phyloP scores from a whole-genome alignment of 2,329 filamentous ascomycete species.

The Nemania sp. region DNA sequence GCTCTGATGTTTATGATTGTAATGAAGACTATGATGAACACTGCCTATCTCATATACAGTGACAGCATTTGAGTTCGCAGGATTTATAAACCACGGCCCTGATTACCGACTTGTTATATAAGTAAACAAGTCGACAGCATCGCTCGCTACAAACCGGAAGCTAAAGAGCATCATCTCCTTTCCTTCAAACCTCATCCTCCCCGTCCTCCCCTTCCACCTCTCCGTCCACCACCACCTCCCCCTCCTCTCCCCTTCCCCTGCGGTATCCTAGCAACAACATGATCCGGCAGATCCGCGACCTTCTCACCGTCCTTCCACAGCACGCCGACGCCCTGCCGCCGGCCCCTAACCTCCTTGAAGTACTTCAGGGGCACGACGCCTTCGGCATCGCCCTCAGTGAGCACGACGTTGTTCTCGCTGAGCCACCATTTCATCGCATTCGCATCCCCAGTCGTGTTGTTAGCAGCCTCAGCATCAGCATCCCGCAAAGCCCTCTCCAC shows the following conservation, averaged over 20 bases:
- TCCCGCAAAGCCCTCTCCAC: constrained; percentile 66
- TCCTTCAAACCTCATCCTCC: constrained; percentile 6
- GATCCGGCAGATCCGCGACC: constrained; percentile 66
- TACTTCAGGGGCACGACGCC: constrained; percentile 68
- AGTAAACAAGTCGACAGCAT: no score
- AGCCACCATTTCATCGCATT: constrained; percentile 69
- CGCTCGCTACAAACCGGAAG: no score
- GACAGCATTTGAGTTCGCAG: no score
- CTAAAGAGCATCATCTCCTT: no score
- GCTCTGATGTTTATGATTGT: background rate
- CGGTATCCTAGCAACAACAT: constrained; percentile 54
- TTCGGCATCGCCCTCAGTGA: constrained; percentile 62
- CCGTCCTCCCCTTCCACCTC: constrained; percentile 26
- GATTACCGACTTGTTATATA: no score
- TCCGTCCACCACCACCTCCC: constrained; percentile 38
- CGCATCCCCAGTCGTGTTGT: constrained; percentile 30
- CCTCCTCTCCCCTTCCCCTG: constrained; percentile 50
- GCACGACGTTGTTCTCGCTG: constrained; percentile 76
- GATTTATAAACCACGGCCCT: background rate
- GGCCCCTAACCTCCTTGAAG: constrained; percentile 71
- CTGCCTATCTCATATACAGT: no score
- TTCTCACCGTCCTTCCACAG: constrained; percentile 73
- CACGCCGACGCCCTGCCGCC: constrained; percentile 61
- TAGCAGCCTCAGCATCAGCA: background rate
- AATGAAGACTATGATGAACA: constrained; percentile 1